These are phyloP conservation scores for Fusarium nodosum DNA, from an alignment of 2,329 filamentous ascomycete genomes.

Conservation along the genomic window DNA sequence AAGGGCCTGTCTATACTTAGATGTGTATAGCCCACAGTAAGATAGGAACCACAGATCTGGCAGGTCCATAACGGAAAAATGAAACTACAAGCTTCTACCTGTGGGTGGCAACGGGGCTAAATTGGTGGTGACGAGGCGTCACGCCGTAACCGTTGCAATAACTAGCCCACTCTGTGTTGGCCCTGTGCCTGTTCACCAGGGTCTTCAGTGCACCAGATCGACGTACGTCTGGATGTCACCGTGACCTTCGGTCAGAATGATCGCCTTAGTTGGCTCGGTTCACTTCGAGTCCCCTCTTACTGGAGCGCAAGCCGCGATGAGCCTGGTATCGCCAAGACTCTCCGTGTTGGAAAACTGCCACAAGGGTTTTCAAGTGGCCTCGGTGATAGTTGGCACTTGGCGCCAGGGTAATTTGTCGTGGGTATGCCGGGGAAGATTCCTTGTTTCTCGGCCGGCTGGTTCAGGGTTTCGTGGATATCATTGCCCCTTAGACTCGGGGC, in stretches of 20 bases:
- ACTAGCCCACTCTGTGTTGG: constrained; percentile 34
- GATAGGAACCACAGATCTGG: constrained; percentile 15
- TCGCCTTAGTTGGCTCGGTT: constrained; percentile 9
- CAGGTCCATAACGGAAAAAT: constrained; percentile 23
- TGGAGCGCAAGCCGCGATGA: constrained; percentile 2
- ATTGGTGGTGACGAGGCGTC: constrained; percentile 20
- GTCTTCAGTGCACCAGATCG: constrained; percentile 36
- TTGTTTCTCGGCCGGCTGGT: constrained; percentile 24
- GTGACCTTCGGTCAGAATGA: constrained; percentile 3
- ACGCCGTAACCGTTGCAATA: constrained; percentile 37
- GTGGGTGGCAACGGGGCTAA: constrained; percentile 20
- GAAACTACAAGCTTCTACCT: constrained; percentile 16
- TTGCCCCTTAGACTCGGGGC: constrained; percentile 28
- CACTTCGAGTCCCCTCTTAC: constrained; percentile 7
- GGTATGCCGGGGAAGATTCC: constrained; percentile 24
- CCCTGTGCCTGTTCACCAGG: constrained; percentile 31
- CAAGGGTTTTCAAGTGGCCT: constrained; percentile 13
- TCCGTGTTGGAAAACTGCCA: constrained; percentile 15
- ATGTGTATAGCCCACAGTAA: constrained; percentile 17
- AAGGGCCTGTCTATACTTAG: constrained; percentile 37
- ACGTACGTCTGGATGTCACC: constrained; percentile 23
- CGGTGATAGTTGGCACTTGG: constrained; percentile 28
- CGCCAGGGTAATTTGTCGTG: constrained; percentile 36
- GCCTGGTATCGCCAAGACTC: constrained; percentile 19
- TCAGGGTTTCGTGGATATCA: constrained; percentile 23